Base-by-base conservation (phyloP, 306 rosid genomes). In the Dryas octopetala region DNA sequence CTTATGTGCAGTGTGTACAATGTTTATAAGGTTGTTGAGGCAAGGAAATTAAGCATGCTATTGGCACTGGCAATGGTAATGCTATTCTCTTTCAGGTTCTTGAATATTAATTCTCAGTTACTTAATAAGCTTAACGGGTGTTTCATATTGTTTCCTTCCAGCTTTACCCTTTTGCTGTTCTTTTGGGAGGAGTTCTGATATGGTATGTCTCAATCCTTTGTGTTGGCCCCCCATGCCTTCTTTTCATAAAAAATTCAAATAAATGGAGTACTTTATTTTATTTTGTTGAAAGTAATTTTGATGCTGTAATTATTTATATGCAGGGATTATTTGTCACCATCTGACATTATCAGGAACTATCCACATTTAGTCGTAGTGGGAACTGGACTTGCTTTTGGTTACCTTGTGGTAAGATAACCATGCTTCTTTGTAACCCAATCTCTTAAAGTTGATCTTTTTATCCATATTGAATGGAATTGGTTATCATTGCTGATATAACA, bases 261-360 rank as follows among this genome's bases (percentile, higher is more conserved):
- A 32, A 32, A 32, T 32, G 38, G 38, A 32, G 3, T 32, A 32
- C 38, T 32, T 71, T 68, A 51, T 41, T 73, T 79, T 19, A 46
- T 47, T 74, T 44, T n/a, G 1, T 61, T 32, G 58, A 26, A 38
- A 28, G 46, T 19, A 44, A 47, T 75, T 75, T 73, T 80, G 55
- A 40, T 79, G 53, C 7, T 47, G 32, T 64, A 65, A 41, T 32
- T 64, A 11, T 69, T 55, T 65, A 14, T 59, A 15, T 65, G 80
- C 83, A 92, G 99, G 99, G 89, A 91, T 78, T 86, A 86, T 79
- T 85, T 92, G 84, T 96, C 98, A 80, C 96, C 97, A 51, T 88
- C 93, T 19, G 88, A 89, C 83, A 84, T 92, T 69, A 66, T 90
- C 28, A 80, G 72, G 59, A 87, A 80, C 58, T 90, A 90, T 83